phyloP scores from a whole-genome alignment of 1,284 basidiomycete species.

The Sphagnurus paluster region DNA sequence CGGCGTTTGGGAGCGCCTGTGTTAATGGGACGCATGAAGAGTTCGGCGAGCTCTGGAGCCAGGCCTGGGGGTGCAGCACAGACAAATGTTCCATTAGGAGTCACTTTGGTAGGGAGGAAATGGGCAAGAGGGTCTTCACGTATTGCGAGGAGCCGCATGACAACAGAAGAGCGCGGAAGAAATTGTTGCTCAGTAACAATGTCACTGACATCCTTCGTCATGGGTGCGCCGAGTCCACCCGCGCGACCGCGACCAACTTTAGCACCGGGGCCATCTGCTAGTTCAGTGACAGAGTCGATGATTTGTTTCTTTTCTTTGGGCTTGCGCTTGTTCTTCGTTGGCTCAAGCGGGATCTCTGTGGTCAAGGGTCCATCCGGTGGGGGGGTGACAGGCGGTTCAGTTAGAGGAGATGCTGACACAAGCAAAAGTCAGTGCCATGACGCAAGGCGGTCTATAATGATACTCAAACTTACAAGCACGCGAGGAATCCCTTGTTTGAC shows the following conservation, averaged over 20 bases:
- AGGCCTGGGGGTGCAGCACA: slow-evolving; percentile 82
- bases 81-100: slow-evolving; percentile 71
- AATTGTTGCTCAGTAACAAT: slow-evolving; percentile 81
- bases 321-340: slow-evolving; percentile 50
- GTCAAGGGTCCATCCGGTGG: slow-evolving; percentile 42
- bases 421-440: slow-evolving; percentile 7
- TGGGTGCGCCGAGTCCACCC: slow-evolving; percentile 55
- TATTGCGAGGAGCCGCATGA: slow-evolving; percentile 83
- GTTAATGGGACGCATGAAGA: slow-evolving; percentile 81
- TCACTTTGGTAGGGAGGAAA: slow-evolving; percentile 80
- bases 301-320: slow-evolving; percentile 76
- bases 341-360: slow-evolving; percentile 22
- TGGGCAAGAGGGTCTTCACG: slow-evolving; percentile 82
- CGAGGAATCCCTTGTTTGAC: slow-evolving; percentile 58
- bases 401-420: slow-evolving; percentile 68
- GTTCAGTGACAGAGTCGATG: slow-evolving; percentile 81
- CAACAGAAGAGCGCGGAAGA: slow-evolving; percentile 79
- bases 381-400: slow-evolving; percentile 70
- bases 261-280: slow-evolving; percentile 68
- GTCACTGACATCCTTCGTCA: slow-evolving; percentile 66
- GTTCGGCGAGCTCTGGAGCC: slow-evolving; percentile 74
- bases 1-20: slow-evolving; percentile 54
- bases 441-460: no score
- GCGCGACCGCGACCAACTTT: slow-evolving; percentile 54
- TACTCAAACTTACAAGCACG: slow-evolving; percentile 59